Evolutionary conservation across 2,329 filamentous ascomycete genomes (phyloP), one percentile per base, ranked within the genome.

Genomic region (Epichloe sylvatica): DNA sequence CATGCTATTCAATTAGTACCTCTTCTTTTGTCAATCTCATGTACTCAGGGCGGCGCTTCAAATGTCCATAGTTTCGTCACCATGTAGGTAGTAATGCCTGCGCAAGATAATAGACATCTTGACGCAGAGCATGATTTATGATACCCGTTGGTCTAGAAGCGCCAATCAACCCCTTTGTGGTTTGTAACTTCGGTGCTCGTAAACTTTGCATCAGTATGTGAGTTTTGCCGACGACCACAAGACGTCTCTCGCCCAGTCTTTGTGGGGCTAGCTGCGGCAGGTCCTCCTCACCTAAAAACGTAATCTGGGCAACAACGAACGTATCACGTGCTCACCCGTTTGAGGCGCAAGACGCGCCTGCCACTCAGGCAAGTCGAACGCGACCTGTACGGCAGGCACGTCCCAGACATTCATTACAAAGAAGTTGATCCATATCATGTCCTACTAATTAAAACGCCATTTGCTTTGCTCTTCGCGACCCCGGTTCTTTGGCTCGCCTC

Each of bases 41-140:
- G 45, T 43, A 39, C 35, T 15, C 13, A 33, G 19, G n/a, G 34
- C 17, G 39, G 23, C 40, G 12, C 33, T 48, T 19, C 44, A 9
- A 21, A 37, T 41, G 46, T 45, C 9, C 34, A 51, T 45, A 51
- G 9, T 35, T 39, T 44, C 11, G 23, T 21, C 49, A 45, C 19
- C 33, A 44, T 48, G 39, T 48, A 51, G 40, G 45, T 44, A 45
- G 40, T 30, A 35, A 45, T 44, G 23, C 11, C 35, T 30, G 41
- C 17, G 25, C 25, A 43, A 45, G 30, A n/a, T 17, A 30, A 25
- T 15, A 45, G 12, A 36, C 30, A 17, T 17, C 7, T 48, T 15
- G 34, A 43, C 33, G 19, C 33, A 25, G 39, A 42, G 12, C 19
- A 15, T 21, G 23, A 21, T 19, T 42, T 25, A 47, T 25, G 46